Percentiles rank a stretch among this genome's conserved stretches.
Conservation (phyloP, 441 rosid genomes). For the Viola pubescens region DNA sequence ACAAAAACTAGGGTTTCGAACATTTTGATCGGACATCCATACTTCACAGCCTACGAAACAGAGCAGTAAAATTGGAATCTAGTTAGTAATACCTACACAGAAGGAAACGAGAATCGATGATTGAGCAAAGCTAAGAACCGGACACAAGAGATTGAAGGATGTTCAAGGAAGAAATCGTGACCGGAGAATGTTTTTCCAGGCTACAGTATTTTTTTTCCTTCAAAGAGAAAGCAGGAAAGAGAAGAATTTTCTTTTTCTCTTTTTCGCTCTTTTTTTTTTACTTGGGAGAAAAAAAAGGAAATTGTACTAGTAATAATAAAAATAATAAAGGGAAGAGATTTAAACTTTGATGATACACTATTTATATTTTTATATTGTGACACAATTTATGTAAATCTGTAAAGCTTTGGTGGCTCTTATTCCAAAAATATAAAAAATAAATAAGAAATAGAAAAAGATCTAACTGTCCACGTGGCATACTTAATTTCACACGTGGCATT, state of each 20-base stretch:
- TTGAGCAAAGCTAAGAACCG: slow-evolving; percentile 5
- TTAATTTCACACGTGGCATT: neutral
- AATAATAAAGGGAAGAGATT: slow-evolving; percentile 1
- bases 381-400: neutral
- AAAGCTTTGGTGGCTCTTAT: no score
- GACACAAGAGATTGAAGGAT: slow-evolving; percentile 1
- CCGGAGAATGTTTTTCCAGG: slow-evolving; percentile 37
- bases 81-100: slow-evolving; percentile 22
- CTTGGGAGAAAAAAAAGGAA: slow-evolving; percentile 25
- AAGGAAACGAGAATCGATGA: slow-evolving; percentile 5
- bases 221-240: slow-evolving; percentile 5
- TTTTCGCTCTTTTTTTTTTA: slow-evolving; percentile 19
- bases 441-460: no score
- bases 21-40: slow-evolving; percentile 12
- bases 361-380: no score
- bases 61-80: slow-evolving; percentile 7
- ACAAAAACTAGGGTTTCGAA: slow-evolving; percentile 44
- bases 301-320: slow-evolving; percentile 6
- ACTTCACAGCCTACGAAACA: neutral
- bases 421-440: no score
- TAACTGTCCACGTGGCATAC: neutral
- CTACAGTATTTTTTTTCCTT: slow-evolving; percentile 20
- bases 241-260: slow-evolving; percentile 15
- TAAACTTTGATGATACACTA: neutral
- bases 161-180: slow-evolving; percentile 23